Evolutionary conservation across 495 filamentous ascomycete genomes (phyloP).

Genomic region (Aspergillus wentii): DNA sequence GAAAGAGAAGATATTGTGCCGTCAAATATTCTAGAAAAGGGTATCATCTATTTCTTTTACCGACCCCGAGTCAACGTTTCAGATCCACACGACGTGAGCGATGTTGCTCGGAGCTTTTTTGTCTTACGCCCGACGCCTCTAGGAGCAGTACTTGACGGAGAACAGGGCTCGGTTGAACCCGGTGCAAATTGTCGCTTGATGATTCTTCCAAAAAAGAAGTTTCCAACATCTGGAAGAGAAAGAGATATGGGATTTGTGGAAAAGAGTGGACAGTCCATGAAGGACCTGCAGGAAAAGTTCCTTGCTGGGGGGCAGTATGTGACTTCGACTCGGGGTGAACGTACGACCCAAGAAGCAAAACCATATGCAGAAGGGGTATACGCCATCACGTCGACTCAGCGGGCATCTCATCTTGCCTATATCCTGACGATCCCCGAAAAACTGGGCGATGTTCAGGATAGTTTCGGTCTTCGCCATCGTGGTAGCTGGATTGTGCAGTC

Average conservation of each 20-base stretch:
- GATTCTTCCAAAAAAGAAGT: slow-evolving; percentile 80
- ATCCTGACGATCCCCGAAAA: slow-evolving; percentile 73
- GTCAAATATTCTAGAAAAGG: slow-evolving; percentile 83
- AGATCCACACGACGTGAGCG: slow-evolving; percentile 62
- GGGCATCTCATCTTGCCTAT: slow-evolving; percentile 75
- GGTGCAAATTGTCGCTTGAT: slow-evolving; percentile 64
- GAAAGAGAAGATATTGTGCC: slow-evolving; percentile 54
- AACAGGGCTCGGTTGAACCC: slow-evolving; percentile 54
- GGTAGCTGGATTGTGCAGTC: slow-evolving; percentile 77
- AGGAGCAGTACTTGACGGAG: slow-evolving; percentile 58
- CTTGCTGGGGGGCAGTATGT: slow-evolving; percentile 62
- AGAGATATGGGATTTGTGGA: slow-evolving; percentile 83
- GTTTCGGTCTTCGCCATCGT: slow-evolving; percentile 65
- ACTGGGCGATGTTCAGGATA: slow-evolving; percentile 67
- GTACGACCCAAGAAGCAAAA: slow-evolving; percentile 65
- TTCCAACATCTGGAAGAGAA: slow-evolving; percentile 67
- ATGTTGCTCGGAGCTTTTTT: slow-evolving; percentile 78
- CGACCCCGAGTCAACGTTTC: slow-evolving; percentile 70
- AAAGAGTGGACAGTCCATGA: slow-evolving; percentile 60
- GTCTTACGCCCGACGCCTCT: slow-evolving; percentile 71
- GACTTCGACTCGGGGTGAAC: slow-evolving; percentile 70
- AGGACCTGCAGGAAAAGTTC: slow-evolving; percentile 69
- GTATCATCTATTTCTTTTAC: slow-evolving; percentile 92
- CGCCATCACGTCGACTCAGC: slow-evolving; percentile 67
- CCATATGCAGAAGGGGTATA: slow-evolving; percentile 86